Evolutionary conservation across 305 asterid species (phyloP).

Genomic region (Striga hermonthica): DNA sequence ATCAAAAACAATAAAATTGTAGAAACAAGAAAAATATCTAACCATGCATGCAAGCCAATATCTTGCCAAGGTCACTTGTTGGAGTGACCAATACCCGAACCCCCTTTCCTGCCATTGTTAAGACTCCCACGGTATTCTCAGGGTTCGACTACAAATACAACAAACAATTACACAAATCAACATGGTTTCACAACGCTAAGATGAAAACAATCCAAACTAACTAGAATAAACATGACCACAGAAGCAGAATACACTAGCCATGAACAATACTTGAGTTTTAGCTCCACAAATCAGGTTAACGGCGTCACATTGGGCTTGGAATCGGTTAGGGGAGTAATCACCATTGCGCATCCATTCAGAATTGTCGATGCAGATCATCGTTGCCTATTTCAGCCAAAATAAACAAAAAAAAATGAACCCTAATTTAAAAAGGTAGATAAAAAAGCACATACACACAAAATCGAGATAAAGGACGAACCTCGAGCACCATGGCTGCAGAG

Average conservation of each 20-base stretch:
- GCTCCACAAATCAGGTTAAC: conserved; percentile 95
- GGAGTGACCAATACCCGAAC: conserved; percentile 95
- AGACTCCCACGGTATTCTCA: conserved; percentile 89
- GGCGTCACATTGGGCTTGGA: conserved; percentile 90
- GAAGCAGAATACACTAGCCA: conserved; percentile 29
- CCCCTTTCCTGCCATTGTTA: conserved; percentile 96
- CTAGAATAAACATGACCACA: background rate
- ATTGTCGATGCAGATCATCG: conserved; percentile 96
- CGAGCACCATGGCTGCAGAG: conserved; percentile 16
- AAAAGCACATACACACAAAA: background rate
- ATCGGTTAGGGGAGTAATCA: conserved; percentile 81
- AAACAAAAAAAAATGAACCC: conserved; percentile 32
- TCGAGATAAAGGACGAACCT: conserved; percentile 8
- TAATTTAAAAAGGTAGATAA: conserved; percentile 5
- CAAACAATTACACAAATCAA: conserved; percentile 17
- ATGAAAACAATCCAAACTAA: conserved; percentile 16
- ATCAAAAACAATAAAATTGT: conserved; percentile 5
- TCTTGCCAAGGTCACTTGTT: conserved; percentile 96
- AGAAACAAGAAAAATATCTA: conserved; percentile 33
- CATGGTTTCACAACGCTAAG: conserved; percentile 11
- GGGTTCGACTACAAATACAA: conserved; percentile 69
- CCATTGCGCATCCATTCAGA: conserved; percentile 99
- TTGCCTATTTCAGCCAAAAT: conserved; percentile 48
- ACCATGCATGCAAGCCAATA: conserved; percentile 98
- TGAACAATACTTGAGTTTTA: conserved; percentile 79